Evolutionary conservation across 1,284 basidiomycete genomes (phyloP).

Genomic region (Polyporus tsugae): DNA sequence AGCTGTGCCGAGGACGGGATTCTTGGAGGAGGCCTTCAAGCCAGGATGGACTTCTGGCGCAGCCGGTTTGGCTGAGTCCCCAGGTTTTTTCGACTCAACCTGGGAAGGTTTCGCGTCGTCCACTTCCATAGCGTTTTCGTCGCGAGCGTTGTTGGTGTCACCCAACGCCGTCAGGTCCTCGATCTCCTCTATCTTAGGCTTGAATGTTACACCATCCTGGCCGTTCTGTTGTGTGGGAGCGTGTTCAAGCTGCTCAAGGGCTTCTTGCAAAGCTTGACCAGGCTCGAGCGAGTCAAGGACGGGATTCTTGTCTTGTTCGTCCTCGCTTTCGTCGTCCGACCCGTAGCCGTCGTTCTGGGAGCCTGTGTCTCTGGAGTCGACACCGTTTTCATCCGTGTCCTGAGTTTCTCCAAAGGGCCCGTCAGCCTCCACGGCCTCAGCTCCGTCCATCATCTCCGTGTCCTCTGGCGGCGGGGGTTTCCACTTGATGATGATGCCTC

Average conservation of each 20-base stretch:
- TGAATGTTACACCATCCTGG: constrained; percentile 47
- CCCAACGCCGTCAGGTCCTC: constrained; percentile 63
- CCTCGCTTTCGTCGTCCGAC: constrained; percentile 70
- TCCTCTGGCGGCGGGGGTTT: constrained; percentile 51
- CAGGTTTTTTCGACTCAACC: constrained; percentile 6
- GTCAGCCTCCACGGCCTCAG: constrained; percentile 34
- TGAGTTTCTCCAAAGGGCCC: constrained; percentile 34
- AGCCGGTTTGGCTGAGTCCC: constrained; percentile 10
- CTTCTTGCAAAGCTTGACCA: constrained; percentile 56
- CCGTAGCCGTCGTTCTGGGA: constrained; percentile 44
- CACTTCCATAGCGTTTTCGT: constrained; percentile 45
- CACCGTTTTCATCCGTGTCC: constrained; percentile 35
- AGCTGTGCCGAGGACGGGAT: constrained; percentile 56
- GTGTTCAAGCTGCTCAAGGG: constrained; percentile 49
- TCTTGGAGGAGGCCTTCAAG: constrained; percentile 42
- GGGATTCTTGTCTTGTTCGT: constrained; percentile 58
- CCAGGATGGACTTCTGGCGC: constrained; percentile 28
- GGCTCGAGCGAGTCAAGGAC: constrained; percentile 68
- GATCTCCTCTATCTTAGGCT: constrained; percentile 70
- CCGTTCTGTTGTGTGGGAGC: constrained; percentile 28
- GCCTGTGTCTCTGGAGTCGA: constrained; percentile 39
- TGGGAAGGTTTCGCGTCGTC: constrained; percentile 36
- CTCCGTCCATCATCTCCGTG: constrained; percentile 33
- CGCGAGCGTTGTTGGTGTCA: constrained; percentile 21
- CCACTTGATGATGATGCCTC: constrained; percentile 79